A percentile compares a stretch with the other conserved stretches of the same genome.
Conservation (phyloP, 129 eudicot species). For the Erigeron canadensis region DNA sequence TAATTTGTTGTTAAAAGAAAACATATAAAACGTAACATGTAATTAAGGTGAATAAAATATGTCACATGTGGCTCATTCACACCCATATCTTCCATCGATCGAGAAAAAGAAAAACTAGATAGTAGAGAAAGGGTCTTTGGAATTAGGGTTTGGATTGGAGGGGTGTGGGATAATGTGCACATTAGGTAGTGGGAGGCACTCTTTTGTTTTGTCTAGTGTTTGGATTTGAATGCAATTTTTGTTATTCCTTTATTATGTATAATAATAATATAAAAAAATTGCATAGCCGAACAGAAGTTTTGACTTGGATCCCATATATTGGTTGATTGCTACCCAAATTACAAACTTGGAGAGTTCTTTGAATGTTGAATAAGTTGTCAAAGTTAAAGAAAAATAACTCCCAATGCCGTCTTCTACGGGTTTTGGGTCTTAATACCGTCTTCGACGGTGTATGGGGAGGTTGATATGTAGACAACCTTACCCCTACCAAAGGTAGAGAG, state of each 20-base stretch:
- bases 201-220: slow-evolving; percentile 30
- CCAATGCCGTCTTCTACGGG: too few relatives aligned
- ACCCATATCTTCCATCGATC: slow-evolving; percentile 24
- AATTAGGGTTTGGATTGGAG: slow-evolving; percentile 41
- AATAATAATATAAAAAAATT: neutral
- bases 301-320: slow-evolving; percentile 16
- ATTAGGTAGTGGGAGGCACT: slow-evolving; percentile 34
- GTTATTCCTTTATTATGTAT: slow-evolving; percentile 10
- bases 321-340: neutral
- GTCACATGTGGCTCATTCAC: slow-evolving; percentile 1
- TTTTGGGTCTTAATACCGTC: too few relatives aligned
- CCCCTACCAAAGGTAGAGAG: too few relatives aligned
- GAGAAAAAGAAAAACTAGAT: slow-evolving; percentile 33
- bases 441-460: too few relatives aligned
- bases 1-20: too few relatives aligned
- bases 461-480: too few relatives aligned
- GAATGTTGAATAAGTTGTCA: too few relatives aligned
- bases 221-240: slow-evolving; percentile 29
- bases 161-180: slow-evolving; percentile 40
- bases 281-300: slow-evolving; percentile 20
- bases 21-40: neutral
- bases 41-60: slow-evolving; percentile 17
- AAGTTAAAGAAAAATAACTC: too few relatives aligned
- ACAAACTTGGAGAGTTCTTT: too few relatives aligned
- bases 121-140: slow-evolving; percentile 44